Conservation (phyloP, 805 yeast genomes). For the Ogataea corticis region DNA sequence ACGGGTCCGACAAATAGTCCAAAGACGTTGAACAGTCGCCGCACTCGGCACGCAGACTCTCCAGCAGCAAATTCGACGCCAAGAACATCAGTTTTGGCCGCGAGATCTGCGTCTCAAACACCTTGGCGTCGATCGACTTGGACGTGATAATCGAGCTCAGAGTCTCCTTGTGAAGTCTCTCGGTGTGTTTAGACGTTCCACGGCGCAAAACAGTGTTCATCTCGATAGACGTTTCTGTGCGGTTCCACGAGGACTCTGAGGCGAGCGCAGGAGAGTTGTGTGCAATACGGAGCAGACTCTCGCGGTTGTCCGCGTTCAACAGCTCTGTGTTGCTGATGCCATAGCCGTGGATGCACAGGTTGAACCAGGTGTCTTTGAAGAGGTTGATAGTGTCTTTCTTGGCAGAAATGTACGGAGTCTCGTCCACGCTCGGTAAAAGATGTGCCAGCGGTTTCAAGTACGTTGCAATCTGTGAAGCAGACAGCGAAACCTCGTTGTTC, state of each 20-base stretch:
- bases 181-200: slow-evolving; percentile 81
- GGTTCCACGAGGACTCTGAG: slow-evolving; percentile 73
- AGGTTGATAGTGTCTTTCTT: slow-evolving; percentile 55
- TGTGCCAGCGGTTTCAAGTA: slow-evolving; percentile 74
- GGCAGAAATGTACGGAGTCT: slow-evolving; percentile 42
- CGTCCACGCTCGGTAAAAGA: slow-evolving; percentile 60
- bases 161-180: slow-evolving; percentile 69
- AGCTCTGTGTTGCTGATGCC: slow-evolving; percentile 53
- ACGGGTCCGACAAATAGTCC: slow-evolving; percentile 83
- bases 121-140: slow-evolving; percentile 46
- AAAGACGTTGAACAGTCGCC: slow-evolving; percentile 83
- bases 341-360: slow-evolving; percentile 88
- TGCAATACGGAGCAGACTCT: slow-evolving; percentile 69
- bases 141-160: slow-evolving; percentile 50
- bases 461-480: slow-evolving; percentile 65
- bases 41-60: slow-evolving; percentile 70
- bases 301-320: slow-evolving; percentile 42
- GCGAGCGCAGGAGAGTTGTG: slow-evolving; percentile 86
- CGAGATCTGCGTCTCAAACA: slow-evolving; percentile 50
- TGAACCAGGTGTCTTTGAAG: slow-evolving; percentile 92
- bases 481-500: slow-evolving; percentile 66
- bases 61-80: slow-evolving; percentile 78
- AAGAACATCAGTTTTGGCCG: slow-evolving; percentile 84
- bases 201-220: slow-evolving; percentile 87
- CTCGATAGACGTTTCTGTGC: slow-evolving; percentile 89